Conservation (phyloP, 345 rosid genomes). For the Kandelia obovata region DNA sequence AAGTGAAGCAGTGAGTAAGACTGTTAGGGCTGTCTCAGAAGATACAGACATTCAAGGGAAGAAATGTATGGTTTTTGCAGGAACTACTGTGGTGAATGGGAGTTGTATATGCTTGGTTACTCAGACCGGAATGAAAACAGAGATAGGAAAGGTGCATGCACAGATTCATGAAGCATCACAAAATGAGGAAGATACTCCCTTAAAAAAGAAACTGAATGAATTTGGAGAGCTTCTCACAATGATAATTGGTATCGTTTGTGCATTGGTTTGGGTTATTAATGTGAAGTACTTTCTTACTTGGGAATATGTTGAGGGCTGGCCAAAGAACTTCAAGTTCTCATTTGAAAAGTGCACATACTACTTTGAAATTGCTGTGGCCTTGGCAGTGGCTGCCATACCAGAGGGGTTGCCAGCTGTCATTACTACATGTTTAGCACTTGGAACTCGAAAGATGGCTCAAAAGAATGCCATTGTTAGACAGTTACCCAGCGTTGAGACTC, state of each 20-base stretch:
- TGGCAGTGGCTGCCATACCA: slow-evolving; percentile 97
- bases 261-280: slow-evolving; percentile 87
- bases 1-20: slow-evolving; percentile 86
- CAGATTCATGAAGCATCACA: slow-evolving; percentile 94
- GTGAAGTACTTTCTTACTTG: slow-evolving; percentile 85
- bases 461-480: slow-evolving; percentile 92
- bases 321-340: slow-evolving; percentile 78
- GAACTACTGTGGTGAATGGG: slow-evolving; percentile 91
- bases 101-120: slow-evolving; percentile 74
- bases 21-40: slow-evolving; percentile 62
- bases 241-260: slow-evolving; percentile 83
- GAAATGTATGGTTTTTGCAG: slow-evolving; percentile 84
- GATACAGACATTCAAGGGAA: slow-evolving; percentile 79
- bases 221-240: slow-evolving; percentile 79
- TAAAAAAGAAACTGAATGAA: slow-evolving; percentile 90
- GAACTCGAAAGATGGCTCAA: slow-evolving; percentile 96
- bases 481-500: slow-evolving; percentile 92
- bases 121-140: slow-evolving; percentile 75
- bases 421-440: slow-evolving; percentile 92
- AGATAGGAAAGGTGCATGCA: slow-evolving; percentile 83
- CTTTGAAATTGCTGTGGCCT: slow-evolving; percentile 95
- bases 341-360: slow-evolving; percentile 97
- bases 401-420: slow-evolving; percentile 97
- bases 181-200: slow-evolving; percentile 82
- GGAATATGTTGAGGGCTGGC: slow-evolving; percentile 94